phyloP scores from a whole-genome alignment of 805 yeast species.

The Schwanniomyces occidentalis region DNA sequence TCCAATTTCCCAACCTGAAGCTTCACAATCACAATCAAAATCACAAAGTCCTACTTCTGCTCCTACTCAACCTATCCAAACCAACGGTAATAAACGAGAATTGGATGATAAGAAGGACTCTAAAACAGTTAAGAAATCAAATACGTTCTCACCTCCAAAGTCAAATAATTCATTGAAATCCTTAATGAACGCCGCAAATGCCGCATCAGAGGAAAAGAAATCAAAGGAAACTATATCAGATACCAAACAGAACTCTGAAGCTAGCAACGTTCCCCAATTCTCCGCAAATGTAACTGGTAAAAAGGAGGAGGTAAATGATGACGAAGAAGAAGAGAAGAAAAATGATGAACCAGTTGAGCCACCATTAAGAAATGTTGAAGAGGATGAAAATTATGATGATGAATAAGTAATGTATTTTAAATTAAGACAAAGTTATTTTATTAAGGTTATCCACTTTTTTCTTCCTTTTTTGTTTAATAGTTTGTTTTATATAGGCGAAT shows the following conservation, averaged over 20 bases:
- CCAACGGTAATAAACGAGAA: constrained; percentile 37
- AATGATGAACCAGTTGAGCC: constrained; percentile 38
- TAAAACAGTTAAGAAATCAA: constrained; percentile 25
- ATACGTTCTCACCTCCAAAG: constrained; percentile 14
- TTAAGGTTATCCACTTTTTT: no score
- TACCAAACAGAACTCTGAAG: constrained; percentile 3
- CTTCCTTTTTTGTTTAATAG: no score
- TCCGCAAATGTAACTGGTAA: constrained; percentile 20
- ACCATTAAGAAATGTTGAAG: constrained; percentile 46
- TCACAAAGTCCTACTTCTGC: constrained; percentile 1
- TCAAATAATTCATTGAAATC: constrained; percentile 19
- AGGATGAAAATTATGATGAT: constrained; percentile 48
- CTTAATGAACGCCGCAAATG: constrained; percentile 30
- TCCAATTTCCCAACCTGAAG: constrained; percentile 5
- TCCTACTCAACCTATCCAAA: constrained; percentile 6
- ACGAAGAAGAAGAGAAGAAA: constrained; percentile 28
- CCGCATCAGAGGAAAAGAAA: constrained; percentile 16
- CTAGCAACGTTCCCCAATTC: constrained; percentile 15
- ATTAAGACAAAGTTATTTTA: no score
- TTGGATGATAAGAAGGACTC: constrained; percentile 40
- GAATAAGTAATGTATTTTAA: constrained; percentile 22
- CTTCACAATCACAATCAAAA: no score
- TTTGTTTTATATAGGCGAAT: no score
- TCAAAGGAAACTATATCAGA: constrained; percentile 5
- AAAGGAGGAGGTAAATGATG: constrained; percentile 18